Evolutionary conservation across 345 rosid species (phyloP).

Genomic region (Lepidium sativum): DNA sequence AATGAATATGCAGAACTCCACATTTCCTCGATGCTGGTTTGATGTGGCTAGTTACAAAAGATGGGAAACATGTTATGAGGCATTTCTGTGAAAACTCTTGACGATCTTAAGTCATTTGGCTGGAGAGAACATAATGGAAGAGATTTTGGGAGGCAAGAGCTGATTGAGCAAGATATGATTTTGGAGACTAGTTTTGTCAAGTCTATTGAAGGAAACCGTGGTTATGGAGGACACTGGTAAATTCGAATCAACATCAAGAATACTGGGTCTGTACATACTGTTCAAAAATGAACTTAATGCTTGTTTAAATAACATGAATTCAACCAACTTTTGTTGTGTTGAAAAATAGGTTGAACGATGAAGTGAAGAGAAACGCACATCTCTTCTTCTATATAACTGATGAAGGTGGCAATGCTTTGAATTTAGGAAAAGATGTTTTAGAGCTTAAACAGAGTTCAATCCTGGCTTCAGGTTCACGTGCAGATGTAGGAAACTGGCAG

Average conservation of each 20-base stretch:
- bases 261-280: constrained; percentile 33
- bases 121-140: constrained; percentile 86
- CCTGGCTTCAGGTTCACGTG: constrained; percentile 62
- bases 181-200: constrained; percentile 76
- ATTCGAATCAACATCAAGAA: constrained; percentile 47
- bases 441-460: constrained; percentile 34
- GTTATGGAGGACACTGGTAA: constrained; percentile 99
- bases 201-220: constrained; percentile 53
- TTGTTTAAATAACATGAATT: not conserved
- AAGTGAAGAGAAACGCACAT: constrained; percentile 44
- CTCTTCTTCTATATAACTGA: constrained; percentile 83
- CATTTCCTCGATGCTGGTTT: constrained; percentile 71
- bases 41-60: constrained; percentile 85
- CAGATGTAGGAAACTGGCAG: constrained; percentile 75
- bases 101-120: constrained; percentile 61
- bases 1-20: constrained; percentile 53
- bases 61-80: constrained; percentile 54
- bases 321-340: not conserved
- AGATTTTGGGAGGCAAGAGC: constrained; percentile 72
- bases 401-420: constrained; percentile 61
- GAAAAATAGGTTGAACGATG: constrained; percentile 38
- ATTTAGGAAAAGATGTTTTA: constrained; percentile 28
- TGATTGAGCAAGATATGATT: constrained; percentile 59
- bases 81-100: constrained; percentile 75
- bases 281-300: not conserved